These are phyloP conservation scores for Nymphaea colorata DNA, from an alignment of 164 flowering plant genomes.

Conservation along the genomic window DNA sequence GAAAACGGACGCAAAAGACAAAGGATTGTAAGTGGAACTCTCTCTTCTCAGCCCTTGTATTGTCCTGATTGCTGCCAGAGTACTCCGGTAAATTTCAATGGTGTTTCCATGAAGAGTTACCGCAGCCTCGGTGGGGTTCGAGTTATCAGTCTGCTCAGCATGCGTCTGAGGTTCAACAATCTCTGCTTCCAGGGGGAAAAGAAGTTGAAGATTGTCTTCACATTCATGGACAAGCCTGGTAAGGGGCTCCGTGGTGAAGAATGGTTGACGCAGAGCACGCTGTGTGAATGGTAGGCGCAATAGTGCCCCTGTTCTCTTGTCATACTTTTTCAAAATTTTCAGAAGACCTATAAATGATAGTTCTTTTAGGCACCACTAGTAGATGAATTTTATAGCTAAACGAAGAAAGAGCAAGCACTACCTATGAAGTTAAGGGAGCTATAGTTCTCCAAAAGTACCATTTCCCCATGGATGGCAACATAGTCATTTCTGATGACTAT, in stretches of 20 bases:
- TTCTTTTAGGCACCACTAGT: background rate
- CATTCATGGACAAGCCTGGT: constrained; percentile 66
- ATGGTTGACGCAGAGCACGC: constrained; percentile 61
- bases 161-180: constrained; percentile 35
- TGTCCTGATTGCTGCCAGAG: constrained; percentile 69
- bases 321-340: constrained; percentile 83
- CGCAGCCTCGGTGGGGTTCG: background rate
- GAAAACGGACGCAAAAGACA: constrained; percentile 42
- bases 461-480: constrained; percentile 78
- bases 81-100: constrained; percentile 44
- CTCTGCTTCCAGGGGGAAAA: constrained; percentile 61
- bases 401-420: constrained; percentile 6
- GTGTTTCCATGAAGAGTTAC: constrained; percentile 32
- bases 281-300: constrained; percentile 67
- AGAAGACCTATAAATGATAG: constrained; percentile 33
- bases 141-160: background rate
- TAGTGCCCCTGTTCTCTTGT: constrained; percentile 73
- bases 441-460: constrained; percentile 82
- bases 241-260: constrained; percentile 71
- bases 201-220: constrained; percentile 66
- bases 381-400: background rate
- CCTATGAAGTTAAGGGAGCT: constrained; percentile 91
- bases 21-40: constrained; percentile 72
- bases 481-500: constrained; percentile 72
- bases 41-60: constrained; percentile 55